phyloP scores from a whole-genome alignment of 257 asterid species.

The Jacaranda mimosifolia region DNA sequence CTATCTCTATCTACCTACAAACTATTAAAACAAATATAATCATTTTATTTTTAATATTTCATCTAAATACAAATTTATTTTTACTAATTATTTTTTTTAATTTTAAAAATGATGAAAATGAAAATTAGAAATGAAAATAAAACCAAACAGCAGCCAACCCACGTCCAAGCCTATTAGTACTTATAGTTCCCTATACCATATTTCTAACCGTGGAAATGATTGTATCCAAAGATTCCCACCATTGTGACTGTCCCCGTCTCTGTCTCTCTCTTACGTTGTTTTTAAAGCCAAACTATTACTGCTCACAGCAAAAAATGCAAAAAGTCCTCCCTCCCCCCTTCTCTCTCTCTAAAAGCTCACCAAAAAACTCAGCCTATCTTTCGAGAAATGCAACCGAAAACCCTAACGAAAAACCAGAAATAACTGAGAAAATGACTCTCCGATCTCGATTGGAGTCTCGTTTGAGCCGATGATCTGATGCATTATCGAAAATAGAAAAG shows the following conservation, averaged over 20 bases:
- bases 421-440: slow-evolving; percentile 22
- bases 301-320: slow-evolving; percentile 41
- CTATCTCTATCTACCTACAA: too few species aligned
- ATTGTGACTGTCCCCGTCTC: background rate
- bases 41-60: too few species aligned
- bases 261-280: slow-evolving; percentile 32
- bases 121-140: too few species aligned
- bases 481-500: slow-evolving; percentile 33
- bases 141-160: too few species aligned
- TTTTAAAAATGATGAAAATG: too few species aligned
- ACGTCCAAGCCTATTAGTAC: background rate
- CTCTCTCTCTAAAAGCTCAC: slow-evolving; percentile 35
- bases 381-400: slow-evolving; percentile 49
- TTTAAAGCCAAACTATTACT: slow-evolving; percentile 46
- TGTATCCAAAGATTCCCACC: slow-evolving; percentile 41
- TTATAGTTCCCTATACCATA: background rate
- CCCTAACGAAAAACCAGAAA: slow-evolving; percentile 44
- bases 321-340: slow-evolving; percentile 33
- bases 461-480: slow-evolving; percentile 41
- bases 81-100: too few species aligned
- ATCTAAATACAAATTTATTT: too few species aligned
- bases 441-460: slow-evolving; percentile 46
- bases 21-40: too few species aligned
- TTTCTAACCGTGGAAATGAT: slow-evolving; percentile 36
- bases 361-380: slow-evolving; percentile 39